Base-by-base conservation (phyloP, 805 yeast species). In the Isabelozyma rhagii region DNA sequence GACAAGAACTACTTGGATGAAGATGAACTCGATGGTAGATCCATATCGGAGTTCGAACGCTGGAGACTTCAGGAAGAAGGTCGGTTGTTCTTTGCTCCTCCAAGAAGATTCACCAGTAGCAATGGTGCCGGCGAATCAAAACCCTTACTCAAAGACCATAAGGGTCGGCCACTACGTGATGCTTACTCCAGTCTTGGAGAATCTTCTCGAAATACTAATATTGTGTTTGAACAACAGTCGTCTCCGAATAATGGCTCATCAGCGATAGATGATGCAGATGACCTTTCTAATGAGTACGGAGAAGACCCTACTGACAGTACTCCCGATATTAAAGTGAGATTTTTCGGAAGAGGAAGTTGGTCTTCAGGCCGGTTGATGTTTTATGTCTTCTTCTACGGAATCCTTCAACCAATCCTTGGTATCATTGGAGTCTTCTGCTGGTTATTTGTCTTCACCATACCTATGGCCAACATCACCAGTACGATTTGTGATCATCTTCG, bases 271-370 rank as follows among this genome's bases (percentile, higher is more conserved):
- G 52, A 49, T 10, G 36, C n/a, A 9, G 36, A 13, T 13, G 36
- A 31, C 10, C 36, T 31, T 31, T 65, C 56, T 9, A 62, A 54
- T 7, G 62, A 51, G 4, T 45, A 45, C 3, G 41, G 15, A 13
- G 51, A 58, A 15, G 55, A 52, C 27, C 54, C 48, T 7, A n/a
- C 17, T n/a, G 14, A 39, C 14, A 39, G 8, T 6, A 39, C 47
- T 5, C 51, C 57, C 50, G 72, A 68, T 57, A 64, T 81, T 62
- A 69, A 72, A 64, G 63, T 66, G 18, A 78, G 98, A 51, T 74
- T 82, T 45, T 93, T 94, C 64, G 98, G 98, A 36, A 78, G 98
- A 64, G 98, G 98, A 38, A 72, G 83, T 56, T 94, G 98, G 98
- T 84, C 85, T 14, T 62, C 84, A 15, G 97, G 97, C 1, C 77